Evolutionary conservation across 768 basidiomycete genomes (phyloP), one percentile per base, ranked within the genome.

Genomic region (Russula abietina): DNA sequence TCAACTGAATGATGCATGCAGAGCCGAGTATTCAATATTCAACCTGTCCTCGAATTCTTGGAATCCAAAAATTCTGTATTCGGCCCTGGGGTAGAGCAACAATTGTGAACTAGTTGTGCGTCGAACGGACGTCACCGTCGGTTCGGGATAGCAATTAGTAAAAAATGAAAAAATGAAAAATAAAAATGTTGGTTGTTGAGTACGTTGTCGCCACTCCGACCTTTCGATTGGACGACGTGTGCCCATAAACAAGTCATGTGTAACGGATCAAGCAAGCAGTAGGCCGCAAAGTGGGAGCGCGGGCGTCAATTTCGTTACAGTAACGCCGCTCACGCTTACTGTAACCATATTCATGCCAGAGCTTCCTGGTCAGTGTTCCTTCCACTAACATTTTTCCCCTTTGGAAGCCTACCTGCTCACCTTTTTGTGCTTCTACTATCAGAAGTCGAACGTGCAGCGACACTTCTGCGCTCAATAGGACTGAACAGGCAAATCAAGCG

Each of bases 401-500:
- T 22, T 30, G 43, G 30, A 39, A n/a, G 10, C 9, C 11, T 39
- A 11, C 19, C n/a, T 56, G 39, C 32, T 64, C 32, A 60, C 24
- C 5, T n/a, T 24, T 22, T 17, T 32, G 12, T 22, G 26, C 10
- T 5, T 19, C 9, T 46, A 16, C 30, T 57, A 16, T 39, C 68
- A 88, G 89, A 91, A 71, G 89, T 91, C 3, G 83, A 91, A 72
- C 75, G 83, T 32, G 88, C 89, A 5, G 81, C 81, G 1, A 76
- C 76, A 54, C 75, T 89, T 45, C 71, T 91, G 36, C 76, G 77
- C 55, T 71, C 76, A 3, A 67, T 83, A n/a, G 84, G 81, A 16
- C 71, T 71, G 14, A 83, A 81, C 9, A 84, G 82, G 69, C 71
- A 65, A 33, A 84, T 91, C 39, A 72, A 75, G 56, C 73, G 74